phyloP scores from a whole-genome alignment of 1,284 basidiomycete genomes.

The Singerocomus inundabilis region DNA sequence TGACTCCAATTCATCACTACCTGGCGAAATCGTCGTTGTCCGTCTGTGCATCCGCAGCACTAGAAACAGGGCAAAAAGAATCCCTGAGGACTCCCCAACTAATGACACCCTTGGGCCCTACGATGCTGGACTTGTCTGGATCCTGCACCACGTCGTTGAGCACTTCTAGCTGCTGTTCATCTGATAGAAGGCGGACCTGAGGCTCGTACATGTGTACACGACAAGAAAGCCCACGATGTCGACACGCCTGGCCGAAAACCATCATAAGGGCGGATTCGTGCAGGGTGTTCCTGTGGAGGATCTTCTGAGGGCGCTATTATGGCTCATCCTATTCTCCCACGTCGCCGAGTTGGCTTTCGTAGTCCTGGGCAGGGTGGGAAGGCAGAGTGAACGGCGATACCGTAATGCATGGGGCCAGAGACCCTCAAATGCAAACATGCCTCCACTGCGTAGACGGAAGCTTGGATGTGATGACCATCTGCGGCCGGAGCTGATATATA shows the following conservation, averaged over 20 bases:
- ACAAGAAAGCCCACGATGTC: constrained; percentile 8
- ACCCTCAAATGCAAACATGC: background rate
- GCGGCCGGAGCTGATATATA: constrained; percentile 6
- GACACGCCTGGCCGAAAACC: background rate
- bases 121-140: background rate
- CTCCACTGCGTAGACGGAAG: constrained; percentile 16
- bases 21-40: background rate
- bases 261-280: constrained; percentile 16
- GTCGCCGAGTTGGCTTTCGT: constrained; percentile 6
- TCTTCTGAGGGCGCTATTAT: constrained; percentile 12
- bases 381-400: background rate
- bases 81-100: constrained; percentile 10
- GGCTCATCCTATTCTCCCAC: constrained; percentile 7
- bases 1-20: constrained; percentile 15
- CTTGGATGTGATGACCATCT: background rate
- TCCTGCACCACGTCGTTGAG: background rate
- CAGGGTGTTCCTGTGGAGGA: constrained; percentile 11
- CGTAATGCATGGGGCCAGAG: no score
- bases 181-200: constrained; percentile 8
- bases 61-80: no score
- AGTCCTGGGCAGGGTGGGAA: constrained; percentile 20
- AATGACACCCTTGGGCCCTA: background rate
- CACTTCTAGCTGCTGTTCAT: background rate
- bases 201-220: constrained; percentile 8
- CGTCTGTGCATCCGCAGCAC: background rate